Evolutionary conservation across 108 stramenopile genomes (phyloP), one percentile per base, ranked within the genome.

Genomic region (Nitzschia palea): DNA sequence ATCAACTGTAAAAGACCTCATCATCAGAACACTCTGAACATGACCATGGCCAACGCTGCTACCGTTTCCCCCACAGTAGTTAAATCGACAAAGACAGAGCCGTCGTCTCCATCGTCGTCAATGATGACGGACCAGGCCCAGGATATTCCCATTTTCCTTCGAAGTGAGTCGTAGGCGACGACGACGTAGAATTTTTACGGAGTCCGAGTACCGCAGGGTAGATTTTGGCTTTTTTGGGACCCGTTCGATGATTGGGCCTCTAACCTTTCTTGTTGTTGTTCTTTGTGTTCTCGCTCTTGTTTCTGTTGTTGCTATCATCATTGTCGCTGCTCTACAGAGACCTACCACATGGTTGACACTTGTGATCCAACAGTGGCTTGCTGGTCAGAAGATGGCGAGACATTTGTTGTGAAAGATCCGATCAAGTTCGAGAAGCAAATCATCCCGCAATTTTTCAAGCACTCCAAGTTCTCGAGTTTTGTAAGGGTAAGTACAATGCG

Each of bases 381-480:
- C 50, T 92, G 91, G 91, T 84, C 82, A 1, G 85, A 85, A 35
- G 87, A 90, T 62, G 93, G 93, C 25, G 70, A 80, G 32, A 87
- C 89, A 20, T 94, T 94, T 73, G 70, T 94, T 12, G 88, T 94
- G 33, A 89, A 85, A 70, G 74, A 94, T 66, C 78, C 87, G 1
- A 59, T 68, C 40, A 63, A 74, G 18, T 90, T 94, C 55, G 93
- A 88, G 70, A 73, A 74, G 44, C 73, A 73, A 5, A 84, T 91
- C 60, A 91, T 97, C 37, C 97, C 97, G 5, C 86, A 95, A 70
- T 97, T 89, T 72, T 97, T 97, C 84, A 97, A 97, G 64, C 97
- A 97, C 71, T 83, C 78, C 55, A 97, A 97, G 72, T 96, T 94
- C 60, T 76, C 75, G 26, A 83, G 80, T 47, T 97, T 97, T 61